These are phyloP conservation scores for Globisporangium takayamanum DNA, from an alignment of 352 stramenopile species.

Conservation along the genomic window DNA sequence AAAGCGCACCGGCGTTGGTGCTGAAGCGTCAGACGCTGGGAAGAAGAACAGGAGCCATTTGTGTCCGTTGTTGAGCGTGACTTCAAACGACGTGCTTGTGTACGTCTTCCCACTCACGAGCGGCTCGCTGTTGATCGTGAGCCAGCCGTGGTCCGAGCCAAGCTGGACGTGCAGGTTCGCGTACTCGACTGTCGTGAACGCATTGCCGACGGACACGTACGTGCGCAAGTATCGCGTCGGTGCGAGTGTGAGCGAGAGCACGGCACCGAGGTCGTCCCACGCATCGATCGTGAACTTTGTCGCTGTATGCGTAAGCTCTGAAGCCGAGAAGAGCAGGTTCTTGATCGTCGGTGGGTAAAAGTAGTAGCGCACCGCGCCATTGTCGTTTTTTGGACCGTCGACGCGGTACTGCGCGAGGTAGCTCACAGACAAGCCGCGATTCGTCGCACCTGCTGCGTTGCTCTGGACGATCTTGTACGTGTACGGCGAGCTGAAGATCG, in stretches of 20 bases:
- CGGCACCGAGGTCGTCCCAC: slow-evolving; percentile 76
- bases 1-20: slow-evolving; percentile 19
- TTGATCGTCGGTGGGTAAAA: slow-evolving; percentile 72
- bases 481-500: slow-evolving; percentile 68
- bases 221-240: slow-evolving; percentile 25
- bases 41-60: slow-evolving; percentile 72
- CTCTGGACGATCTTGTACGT: slow-evolving; percentile 45
- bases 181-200: slow-evolving; percentile 73
- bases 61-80: slow-evolving; percentile 74
- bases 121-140: slow-evolving; percentile 46
- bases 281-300: slow-evolving; percentile 37
- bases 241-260: slow-evolving; percentile 26
- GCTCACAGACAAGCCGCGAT: slow-evolving; percentile 47
- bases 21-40: slow-evolving; percentile 9
- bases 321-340: slow-evolving; percentile 63
- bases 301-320: slow-evolving; percentile 25
- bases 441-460: slow-evolving; percentile 21
- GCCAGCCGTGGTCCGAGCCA: slow-evolving; percentile 52
- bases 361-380: slow-evolving; percentile 80
- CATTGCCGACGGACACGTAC: slow-evolving; percentile 67
- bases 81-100: slow-evolving; percentile 34
- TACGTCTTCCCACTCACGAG: slow-evolving; percentile 29
- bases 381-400: slow-evolving; percentile 66
- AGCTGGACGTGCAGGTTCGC: slow-evolving; percentile 55
- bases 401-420: slow-evolving; percentile 72